A percentile compares a stretch with the other conserved stretches of the same genome.
These are phyloP conservation scores for Trypanosoma cruzi DNA, from an alignment of 208 protist species.

Conservation along the genomic window DNA sequence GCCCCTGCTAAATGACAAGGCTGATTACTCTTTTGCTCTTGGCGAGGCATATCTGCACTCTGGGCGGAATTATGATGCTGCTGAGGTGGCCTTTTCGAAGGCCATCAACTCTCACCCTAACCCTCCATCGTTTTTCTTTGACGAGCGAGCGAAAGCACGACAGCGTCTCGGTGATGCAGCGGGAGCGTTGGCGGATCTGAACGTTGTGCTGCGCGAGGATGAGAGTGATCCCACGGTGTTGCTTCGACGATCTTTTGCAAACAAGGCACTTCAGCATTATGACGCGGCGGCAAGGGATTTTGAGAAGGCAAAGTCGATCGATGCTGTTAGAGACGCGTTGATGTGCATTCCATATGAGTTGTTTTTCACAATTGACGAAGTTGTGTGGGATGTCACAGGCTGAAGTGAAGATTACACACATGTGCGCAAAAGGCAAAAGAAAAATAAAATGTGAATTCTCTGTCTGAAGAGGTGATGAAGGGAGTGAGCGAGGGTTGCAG, in stretches of 20 bases:
- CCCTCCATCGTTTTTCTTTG: conserved; percentile 36
- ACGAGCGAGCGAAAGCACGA: conserved; percentile 87
- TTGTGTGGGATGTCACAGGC: neutral
- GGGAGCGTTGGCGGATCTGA: conserved; percentile 78
- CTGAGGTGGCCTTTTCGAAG: conserved; percentile 41
- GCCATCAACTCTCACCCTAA: conserved; percentile 42
- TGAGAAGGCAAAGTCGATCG: conserved; percentile 55
- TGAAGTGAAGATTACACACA: neutral
- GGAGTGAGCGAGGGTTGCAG: neutral
- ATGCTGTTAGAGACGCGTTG: conserved; percentile 14
- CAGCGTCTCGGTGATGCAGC: conserved; percentile 63
- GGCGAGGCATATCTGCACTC: conserved; percentile 45
- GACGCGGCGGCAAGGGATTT: conserved; percentile 87
- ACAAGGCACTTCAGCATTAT: conserved; percentile 75
- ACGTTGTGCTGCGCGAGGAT: conserved; percentile 59
- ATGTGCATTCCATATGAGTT: conserved; percentile 17
- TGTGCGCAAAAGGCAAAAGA: neutral
- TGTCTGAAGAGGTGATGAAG: neutral
- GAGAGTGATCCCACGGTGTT: conserved; percentile 72
- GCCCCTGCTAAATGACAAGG: conserved; percentile 36
- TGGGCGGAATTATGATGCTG: conserved; percentile 32
- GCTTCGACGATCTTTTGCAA: conserved; percentile 82
- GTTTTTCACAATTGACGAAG: conserved; percentile 27
- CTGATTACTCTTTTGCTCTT: conserved; percentile 50
- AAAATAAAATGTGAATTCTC: neutral